These are phyloP conservation scores for Populus hybrid DNA, from an alignment of 441 rosid genomes.

Conservation along the genomic window DNA sequence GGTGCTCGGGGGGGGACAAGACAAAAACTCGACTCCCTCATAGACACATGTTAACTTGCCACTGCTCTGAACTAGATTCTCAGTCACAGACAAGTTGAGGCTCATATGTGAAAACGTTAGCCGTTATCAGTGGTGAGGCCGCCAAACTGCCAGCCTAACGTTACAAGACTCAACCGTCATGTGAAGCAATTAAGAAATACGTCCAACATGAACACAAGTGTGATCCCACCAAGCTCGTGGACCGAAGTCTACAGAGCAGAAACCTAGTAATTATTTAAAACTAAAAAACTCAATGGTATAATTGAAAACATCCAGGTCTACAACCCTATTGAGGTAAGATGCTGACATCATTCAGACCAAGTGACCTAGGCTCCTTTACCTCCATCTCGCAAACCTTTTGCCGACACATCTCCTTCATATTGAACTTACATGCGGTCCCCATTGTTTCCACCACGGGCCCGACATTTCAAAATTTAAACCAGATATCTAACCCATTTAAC, in stretches of 20 bases:
- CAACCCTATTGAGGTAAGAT: constrained; percentile 22
- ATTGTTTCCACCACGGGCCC: neutral
- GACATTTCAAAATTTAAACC: neutral
- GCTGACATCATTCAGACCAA: constrained; percentile 26
- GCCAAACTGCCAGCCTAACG: constrained; percentile 9
- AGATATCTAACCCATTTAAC: constrained; percentile 1
- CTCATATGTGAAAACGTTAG: constrained; percentile 17
- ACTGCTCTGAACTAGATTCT: neutral
- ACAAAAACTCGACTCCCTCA: neutral
- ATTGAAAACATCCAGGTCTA: constrained; percentile 14
- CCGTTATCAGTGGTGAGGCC: neutral
- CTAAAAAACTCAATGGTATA: neutral
- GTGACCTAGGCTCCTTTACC: neutral
- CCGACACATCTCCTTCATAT: neutral
- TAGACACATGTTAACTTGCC: neutral
- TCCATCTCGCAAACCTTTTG: neutral
- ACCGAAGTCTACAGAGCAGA: neutral
- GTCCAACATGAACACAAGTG: neutral
- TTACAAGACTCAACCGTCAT: neutral
- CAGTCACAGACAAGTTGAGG: neutral
- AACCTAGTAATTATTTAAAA: constrained; percentile 1
- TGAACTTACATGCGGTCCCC: neutral
- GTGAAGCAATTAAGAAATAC: neutral
- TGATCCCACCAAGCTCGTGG: neutral
- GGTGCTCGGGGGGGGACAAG: neutral